Evolutionary conservation across 768 basidiomycete genomes (phyloP), one percentile per base, ranked within the genome.

Genomic region (Agaricus sinodeliciosus): DNA sequence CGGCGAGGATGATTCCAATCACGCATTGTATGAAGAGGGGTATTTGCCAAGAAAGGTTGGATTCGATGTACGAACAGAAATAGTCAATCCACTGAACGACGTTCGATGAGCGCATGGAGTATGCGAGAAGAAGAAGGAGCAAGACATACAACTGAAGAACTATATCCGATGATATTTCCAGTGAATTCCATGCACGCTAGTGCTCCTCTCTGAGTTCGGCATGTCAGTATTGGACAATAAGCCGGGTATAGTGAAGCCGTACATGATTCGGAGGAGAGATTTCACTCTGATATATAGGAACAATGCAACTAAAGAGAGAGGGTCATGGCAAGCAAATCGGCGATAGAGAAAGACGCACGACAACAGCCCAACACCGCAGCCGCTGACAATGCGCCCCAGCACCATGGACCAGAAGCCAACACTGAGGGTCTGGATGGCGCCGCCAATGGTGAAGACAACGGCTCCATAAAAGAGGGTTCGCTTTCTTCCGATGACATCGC

Each of bases 161-260:
- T 86, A 65, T 97, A 97, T 48, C 94, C 94, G 43, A 90, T 71
- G 60, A 96, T 84, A 63, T 95, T 95, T 57, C 87, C 86, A 2
- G 94, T 94, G 64, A 96, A 96, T 62, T 96, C 94, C 80, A 96
- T 92, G 62, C 91, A 94, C 2, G 93, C 94, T 39, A 96, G 73
- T 39, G 89, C 84, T 44, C 94, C 94, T 59, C 94, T 82, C 85
- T 94, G 60, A 35, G 35, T 2, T 22, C 11, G 8, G 15, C 16
- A 3, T 12, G 18, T 58, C 18, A 57, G 51, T 39, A 27, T 16
- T 28, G 9, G 43, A 19, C 22, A 15, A 35, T 19, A 48, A n/a
- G 37, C 27, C 19, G 19, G 39, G 16, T 18, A 5, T 41, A 26
- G n/a, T 42, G 35, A 16, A 41, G 37, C 59, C 82, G 19, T 58